Evolutionary conservation across 202 grass and related monocot species (phyloP), one percentile per base, ranked within the genome.

Genomic region (Schoenoplectus triqueter): DNA sequence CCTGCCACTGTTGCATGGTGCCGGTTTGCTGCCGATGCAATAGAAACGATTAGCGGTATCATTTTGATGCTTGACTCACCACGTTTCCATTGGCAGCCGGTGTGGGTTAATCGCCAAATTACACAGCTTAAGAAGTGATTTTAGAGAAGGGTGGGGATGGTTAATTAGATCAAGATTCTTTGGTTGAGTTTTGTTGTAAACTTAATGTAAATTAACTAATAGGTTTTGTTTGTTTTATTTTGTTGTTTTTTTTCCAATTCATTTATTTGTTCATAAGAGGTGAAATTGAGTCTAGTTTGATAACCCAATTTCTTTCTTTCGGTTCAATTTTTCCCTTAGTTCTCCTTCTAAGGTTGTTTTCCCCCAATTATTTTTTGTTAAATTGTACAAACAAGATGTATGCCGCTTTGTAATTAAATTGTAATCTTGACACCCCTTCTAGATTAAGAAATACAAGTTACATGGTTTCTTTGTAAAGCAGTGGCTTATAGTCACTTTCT

Each of bases 131-230:
- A 60, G 75, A 17, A 8, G 31, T 78, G 31, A 17, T 61, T 61
- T 50, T 66, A 82, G 20, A 82, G 18, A 31, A 46, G 59, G 42
- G 2, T 67, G 31, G 31, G 51, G 13, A 6, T 83, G 46, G 50
- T 13, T 68, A 67, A 50, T 51, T 57, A 70, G 64, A 83, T 59
- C 65, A 83, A 83, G 49, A 83, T 31, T 31, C 31, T 31, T 31
- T 31, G 31, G 31, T 31, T 18, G 81, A 83, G 81, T 83, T 83
- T 22, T 22, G 5, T 18, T 83, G 81, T 83, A 66, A 59, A 59
- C 15, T 59, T 13, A 21, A 20, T 82, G 79, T 81, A 83, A 68
- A 83, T 83, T 83, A 52, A 71, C 81, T 67, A 49, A 83, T 83
- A 20, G 18, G 17, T 70, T 83, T 31, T 31, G 31, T 31, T 31